phyloP scores from a whole-genome alignment of 83 land plant genomes.

The Larix sibirica region DNA sequence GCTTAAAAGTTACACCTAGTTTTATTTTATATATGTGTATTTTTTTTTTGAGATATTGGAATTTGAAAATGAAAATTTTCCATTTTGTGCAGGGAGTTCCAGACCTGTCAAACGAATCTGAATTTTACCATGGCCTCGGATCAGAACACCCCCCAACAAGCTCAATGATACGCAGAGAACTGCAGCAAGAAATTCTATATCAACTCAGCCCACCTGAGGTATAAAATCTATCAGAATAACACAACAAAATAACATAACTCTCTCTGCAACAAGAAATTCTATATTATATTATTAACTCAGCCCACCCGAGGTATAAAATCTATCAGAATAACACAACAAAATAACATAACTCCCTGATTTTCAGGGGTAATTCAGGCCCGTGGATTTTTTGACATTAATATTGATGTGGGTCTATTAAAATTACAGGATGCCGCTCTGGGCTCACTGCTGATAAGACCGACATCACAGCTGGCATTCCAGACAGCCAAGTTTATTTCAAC shows the following conservation, averaged over 20 bases:
- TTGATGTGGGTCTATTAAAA: neutral
- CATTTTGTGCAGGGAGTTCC: conserved; percentile 37
- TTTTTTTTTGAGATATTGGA: no score
- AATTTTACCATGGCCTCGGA: conserved; percentile 37
- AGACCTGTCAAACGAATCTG: conserved; percentile 28
- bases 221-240: neutral
- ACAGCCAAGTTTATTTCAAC: neutral
- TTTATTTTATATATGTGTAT: no score
- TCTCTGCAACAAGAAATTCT: conserved; percentile 26
- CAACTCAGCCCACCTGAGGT: conserved; percentile 22
- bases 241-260: neutral
- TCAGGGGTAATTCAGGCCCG: no score
- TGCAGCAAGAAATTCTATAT: conserved; percentile 33
- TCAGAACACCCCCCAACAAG: conserved; percentile 47
- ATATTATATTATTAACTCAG: conserved; percentile 16
- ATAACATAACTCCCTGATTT: neutral
- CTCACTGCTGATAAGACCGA: conserved; percentile 3
- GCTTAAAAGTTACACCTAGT: no score
- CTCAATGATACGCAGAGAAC: conserved; percentile 21
- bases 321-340: neutral
- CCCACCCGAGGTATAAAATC: conserved; percentile 14
- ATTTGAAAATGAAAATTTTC: no score
- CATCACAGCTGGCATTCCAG: conserved; percentile 8
- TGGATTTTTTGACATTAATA: no score
- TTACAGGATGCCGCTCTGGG: conserved; percentile 17